These are phyloP conservation scores for Ceratocystis eucalypticola DNA, from an alignment of 2,329 filamentous ascomycete genomes.

Conservation along the genomic window DNA sequence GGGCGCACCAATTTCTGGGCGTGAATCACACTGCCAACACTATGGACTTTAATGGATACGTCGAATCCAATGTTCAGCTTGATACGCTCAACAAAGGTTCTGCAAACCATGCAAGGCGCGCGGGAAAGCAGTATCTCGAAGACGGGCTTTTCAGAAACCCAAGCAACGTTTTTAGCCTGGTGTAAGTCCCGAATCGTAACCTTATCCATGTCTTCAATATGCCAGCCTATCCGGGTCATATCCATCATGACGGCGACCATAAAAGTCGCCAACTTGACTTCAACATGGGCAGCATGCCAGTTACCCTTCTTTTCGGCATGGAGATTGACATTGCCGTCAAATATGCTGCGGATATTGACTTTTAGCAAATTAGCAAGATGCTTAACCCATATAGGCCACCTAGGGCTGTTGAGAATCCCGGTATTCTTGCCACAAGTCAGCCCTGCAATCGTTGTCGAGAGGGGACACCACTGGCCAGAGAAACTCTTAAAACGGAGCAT, in stretches of 20 bases:
- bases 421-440: background rate
- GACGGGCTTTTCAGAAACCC: background rate
- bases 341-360: slow-evolving; percentile 24
- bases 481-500: background rate
- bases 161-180: background rate
- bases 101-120: slow-evolving; percentile 11
- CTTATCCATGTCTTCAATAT: background rate
- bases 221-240: background rate
- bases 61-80: background rate
- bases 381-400: slow-evolving; percentile 26
- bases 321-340: background rate
- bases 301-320: slow-evolving; percentile 7
- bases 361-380: slow-evolving; percentile 24
- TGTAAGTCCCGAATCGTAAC: background rate
- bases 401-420: slow-evolving; percentile 23
- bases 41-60: slow-evolving; percentile 7
- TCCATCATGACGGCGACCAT: slow-evolving; percentile 22
- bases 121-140: slow-evolving; percentile 18
- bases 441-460: slow-evolving; percentile 2
- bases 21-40: background rate
- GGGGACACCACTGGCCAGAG: background rate
- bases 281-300: slow-evolving; percentile 27
- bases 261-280: slow-evolving; percentile 30
- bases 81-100: slow-evolving; percentile 13
- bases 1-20: background rate